Base-by-base conservation (phyloP, 2,329 filamentous ascomycete species). In the Sclerotiophoma versabilis region DNA sequence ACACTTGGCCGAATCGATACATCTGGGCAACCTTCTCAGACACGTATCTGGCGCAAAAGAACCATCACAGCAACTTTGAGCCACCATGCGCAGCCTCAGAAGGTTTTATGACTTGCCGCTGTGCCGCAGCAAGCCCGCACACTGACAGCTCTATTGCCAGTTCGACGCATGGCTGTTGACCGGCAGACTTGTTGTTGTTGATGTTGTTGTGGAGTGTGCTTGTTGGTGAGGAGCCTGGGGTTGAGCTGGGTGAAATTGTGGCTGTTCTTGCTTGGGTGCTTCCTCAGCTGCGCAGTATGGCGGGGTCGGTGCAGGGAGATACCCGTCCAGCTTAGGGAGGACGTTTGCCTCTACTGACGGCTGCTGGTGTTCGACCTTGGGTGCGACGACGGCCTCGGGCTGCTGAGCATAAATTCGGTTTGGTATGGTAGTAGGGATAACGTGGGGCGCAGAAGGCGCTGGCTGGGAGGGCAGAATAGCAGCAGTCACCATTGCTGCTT, bases 201-300 rank as follows among this genome's bases (percentile, higher is more conserved):
- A 11, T 14, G 34, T 4, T 5, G 32, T n/a, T 7, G 33, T 20
- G 8, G 50, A n/a, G 19, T 37, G 33, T 1, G 50, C 22, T 1
- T 20, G 4, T 23, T 44, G 50, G 17, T 34, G 45, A 10, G 30
- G 17, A 3, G 39, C 34, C 8, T 45, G 22, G 7, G 36, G 29
- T 15, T 54, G 29, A 10, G 15, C 30, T 1, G 27, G 22, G 23
- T 37, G 19, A 15, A 22, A 32, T 9, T 19, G 49, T 12, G 37
- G 11, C 20, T 39, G 41, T 11, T 50, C 42, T 14, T 46, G 41
- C 30, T 43, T 50, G 12, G 5, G 22, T 10, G 47, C 46, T n/a
- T 64, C 65, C 4, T 65, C 62, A 9, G 62, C 51, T 15, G 65
- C 56, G 33, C 12, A 60, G 48, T 70, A 68, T 1, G 66, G 58